Percentiles rank a stretch among this genome's conserved stretches.
Evolutionary conservation across 2,329 filamentous ascomycete species (phyloP).

Genomic region (Colletotrichum caudatum): DNA sequence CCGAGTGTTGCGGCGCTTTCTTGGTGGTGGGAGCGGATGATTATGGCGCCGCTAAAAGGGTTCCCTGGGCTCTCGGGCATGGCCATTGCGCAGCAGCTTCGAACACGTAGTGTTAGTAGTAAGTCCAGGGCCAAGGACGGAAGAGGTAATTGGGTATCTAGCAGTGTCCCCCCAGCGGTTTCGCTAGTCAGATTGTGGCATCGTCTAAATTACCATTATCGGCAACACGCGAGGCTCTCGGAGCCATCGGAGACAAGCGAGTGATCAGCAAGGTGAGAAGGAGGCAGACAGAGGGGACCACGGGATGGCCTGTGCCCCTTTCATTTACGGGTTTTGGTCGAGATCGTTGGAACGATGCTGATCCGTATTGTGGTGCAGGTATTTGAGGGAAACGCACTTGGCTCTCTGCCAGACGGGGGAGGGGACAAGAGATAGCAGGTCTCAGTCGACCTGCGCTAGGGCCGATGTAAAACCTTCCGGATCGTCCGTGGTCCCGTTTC

Average conservation of each 20-base stretch:
- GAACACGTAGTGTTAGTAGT: too few relatives aligned
- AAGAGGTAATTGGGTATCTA: not conserved
- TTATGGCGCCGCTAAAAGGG: not conserved
- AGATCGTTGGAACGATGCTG: not conserved
- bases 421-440: not conserved
- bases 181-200: not conserved
- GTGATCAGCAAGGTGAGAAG: not conserved
- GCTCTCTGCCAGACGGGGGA: not conserved
- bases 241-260: constrained; percentile 6
- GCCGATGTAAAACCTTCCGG: not conserved
- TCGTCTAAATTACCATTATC: not conserved
- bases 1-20: constrained; percentile 17
- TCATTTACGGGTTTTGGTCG: constrained; percentile 10
- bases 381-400: not conserved
- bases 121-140: not conserved
- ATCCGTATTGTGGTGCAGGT: not conserved
- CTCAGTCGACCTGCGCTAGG: not conserved
- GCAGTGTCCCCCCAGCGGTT: not conserved
- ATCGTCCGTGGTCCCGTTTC: not conserved
- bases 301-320: not conserved
- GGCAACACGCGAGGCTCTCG: not conserved
- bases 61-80: constrained; percentile 15
- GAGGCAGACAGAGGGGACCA: not conserved
- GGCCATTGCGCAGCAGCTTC: not conserved
- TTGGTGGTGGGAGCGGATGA: not conserved